Evolutionary conservation across 2,329 filamentous ascomycete species (phyloP).

Genomic region (Neonectria punicea): DNA sequence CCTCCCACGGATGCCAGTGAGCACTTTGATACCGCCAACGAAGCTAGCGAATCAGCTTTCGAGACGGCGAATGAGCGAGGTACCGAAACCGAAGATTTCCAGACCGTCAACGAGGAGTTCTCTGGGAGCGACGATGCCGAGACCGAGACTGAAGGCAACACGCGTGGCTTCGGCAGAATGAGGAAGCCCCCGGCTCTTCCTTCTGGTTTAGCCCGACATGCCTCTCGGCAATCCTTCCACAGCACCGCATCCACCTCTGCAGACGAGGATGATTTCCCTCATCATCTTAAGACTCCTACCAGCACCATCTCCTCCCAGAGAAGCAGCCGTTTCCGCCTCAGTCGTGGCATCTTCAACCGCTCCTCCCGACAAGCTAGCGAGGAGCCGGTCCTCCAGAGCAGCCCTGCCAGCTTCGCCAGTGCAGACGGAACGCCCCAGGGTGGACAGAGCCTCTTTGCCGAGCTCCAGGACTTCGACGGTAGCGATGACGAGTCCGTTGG

Average conservation of each 20-base stretch:
- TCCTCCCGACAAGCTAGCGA: slow-evolving; percentile 71
- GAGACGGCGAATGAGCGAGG: slow-evolving; percentile 79
- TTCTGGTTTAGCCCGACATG: slow-evolving; percentile 51
- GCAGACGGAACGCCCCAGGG: slow-evolving; percentile 61
- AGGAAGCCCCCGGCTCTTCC: slow-evolving; percentile 56
- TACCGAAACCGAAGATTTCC: slow-evolving; percentile 94
- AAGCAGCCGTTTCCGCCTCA: slow-evolving; percentile 74
- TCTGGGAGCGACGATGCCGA: slow-evolving; percentile 83
- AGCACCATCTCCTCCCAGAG: slow-evolving; percentile 70
- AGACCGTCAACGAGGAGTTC: slow-evolving; percentile 86
- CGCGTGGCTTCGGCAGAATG: slow-evolving; percentile 56
- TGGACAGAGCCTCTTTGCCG: slow-evolving; percentile 87
- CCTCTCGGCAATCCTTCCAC: slow-evolving; percentile 75
- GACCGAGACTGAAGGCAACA: slow-evolving; percentile 84
- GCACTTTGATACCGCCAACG: slow-evolving; percentile 83
- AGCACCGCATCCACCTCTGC: slow-evolving; percentile 91
- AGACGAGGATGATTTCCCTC: slow-evolving; percentile 72
- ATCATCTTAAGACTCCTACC: slow-evolving; percentile 69
- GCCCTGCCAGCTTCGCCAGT: slow-evolving; percentile 66
- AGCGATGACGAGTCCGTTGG: slow-evolving; percentile 77
- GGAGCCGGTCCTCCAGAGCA: slow-evolving; percentile 66
- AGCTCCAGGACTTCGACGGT: slow-evolving; percentile 82
- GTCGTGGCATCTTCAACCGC: slow-evolving; percentile 68
- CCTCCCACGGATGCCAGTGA: slow-evolving; percentile 66
- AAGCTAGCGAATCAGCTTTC: slow-evolving; percentile 73